Conservation (phyloP, 2,329 filamentous ascomycete species). For the Phialophora chinensis region DNA sequence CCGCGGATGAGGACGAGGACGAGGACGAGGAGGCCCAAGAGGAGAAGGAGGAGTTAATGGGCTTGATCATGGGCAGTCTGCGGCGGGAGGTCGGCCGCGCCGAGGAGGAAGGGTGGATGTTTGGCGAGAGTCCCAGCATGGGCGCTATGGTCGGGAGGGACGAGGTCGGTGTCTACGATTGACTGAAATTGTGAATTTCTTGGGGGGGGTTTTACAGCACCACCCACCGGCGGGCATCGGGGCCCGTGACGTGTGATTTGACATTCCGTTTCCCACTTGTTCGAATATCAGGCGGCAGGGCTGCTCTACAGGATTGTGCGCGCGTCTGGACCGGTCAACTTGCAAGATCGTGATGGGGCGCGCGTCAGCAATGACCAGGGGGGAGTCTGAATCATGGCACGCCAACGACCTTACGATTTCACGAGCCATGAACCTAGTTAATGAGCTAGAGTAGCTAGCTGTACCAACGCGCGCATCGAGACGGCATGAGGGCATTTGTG, state of each 20-base stretch:
- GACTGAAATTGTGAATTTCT: no score
- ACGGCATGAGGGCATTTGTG: neutral
- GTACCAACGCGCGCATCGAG: neutral
- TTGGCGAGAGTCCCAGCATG: conserved; percentile 50
- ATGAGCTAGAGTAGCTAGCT: neutral
- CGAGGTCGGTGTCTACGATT: conserved; percentile 54
- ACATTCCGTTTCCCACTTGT: neutral
- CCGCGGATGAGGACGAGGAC: conserved; percentile 52
- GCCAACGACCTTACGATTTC: neutral
- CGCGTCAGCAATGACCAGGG: neutral
- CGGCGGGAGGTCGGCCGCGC: conserved; percentile 74
- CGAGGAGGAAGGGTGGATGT: conserved; percentile 91
- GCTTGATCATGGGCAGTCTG: conserved; percentile 72
- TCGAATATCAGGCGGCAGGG: neutral
- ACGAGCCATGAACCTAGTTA: neutral
- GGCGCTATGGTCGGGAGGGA: conserved; percentile 22
- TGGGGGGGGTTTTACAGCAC: no score
- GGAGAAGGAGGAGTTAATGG: conserved; percentile 66
- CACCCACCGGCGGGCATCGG: no score
- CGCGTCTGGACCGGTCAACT: neutral
- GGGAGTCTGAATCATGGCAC: neutral
- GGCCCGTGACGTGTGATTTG: no score
- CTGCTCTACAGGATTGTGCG: no score
- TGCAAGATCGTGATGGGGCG: neutral
- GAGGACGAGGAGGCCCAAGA: conserved; percentile 41